Evolutionary conservation across 768 basidiomycete species (phyloP).

Genomic region (Tricholoma matsutake): DNA sequence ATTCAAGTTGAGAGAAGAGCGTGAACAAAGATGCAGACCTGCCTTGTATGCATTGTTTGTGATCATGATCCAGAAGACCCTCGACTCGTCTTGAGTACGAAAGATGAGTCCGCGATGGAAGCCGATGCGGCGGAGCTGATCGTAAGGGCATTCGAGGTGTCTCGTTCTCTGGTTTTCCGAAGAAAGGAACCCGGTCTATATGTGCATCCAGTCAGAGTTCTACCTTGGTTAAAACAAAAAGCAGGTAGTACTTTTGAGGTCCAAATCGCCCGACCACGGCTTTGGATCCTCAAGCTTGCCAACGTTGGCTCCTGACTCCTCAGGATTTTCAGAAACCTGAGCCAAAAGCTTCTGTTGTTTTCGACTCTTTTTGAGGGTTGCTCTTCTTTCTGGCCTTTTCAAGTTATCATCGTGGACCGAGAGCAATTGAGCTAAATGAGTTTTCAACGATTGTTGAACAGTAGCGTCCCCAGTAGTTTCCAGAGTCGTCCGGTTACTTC

Average conservation of each 20-base stretch:
- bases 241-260: neutral
- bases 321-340: neutral
- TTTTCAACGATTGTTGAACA: neutral
- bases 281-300: neutral
- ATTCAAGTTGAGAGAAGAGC: neutral
- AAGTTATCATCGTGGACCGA: neutral
- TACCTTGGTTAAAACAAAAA: neutral
- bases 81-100: slow-evolving; percentile 31
- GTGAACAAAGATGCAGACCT: neutral
- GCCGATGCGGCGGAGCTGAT: neutral
- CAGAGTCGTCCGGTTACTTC: neutral
- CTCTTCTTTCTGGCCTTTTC: neutral
- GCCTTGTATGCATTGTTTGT: slow-evolving; percentile 16
- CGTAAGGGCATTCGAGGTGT: neutral
- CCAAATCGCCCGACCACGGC: neutral
- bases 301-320: neutral
- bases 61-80: slow-evolving; percentile 28
- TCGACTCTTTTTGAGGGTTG: neutral
- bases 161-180: neutral
- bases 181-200: neutral
- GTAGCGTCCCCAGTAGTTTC: neutral
- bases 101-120: slow-evolving; percentile 13
- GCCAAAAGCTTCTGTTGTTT: neutral
- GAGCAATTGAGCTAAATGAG: too few relatives aligned
- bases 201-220: neutral